Conservation (phyloP, 2,329 filamentous ascomycete species). For the Rutstroemia sp. region DNA sequence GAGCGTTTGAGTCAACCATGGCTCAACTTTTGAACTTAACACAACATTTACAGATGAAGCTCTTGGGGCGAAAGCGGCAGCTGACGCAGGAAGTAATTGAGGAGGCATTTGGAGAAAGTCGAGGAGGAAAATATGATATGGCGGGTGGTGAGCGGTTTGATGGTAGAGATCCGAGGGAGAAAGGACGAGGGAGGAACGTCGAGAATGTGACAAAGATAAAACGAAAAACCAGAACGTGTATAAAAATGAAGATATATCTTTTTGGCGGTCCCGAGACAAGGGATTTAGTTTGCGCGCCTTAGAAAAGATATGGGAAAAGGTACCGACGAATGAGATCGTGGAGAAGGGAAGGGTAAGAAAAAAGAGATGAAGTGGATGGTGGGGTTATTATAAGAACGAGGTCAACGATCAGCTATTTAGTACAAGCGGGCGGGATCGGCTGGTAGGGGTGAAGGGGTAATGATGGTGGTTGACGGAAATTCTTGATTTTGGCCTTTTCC, state of each 20-base stretch:
- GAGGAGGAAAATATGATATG: conserved; percentile 4
- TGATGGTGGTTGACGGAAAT: conserved; percentile 3
- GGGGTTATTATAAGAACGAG: conserved; percentile 11
- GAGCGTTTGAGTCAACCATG: conserved; percentile 92
- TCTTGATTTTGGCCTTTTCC: conserved; percentile 1
- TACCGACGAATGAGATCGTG: conserved; percentile 14
- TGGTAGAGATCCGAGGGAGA: conserved; percentile 13
- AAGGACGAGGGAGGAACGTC: conserved; percentile 14
- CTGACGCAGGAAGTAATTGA: conserved; percentile 88
- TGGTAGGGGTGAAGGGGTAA: conserved; percentile 5
- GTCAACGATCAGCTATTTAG: conserved; percentile 4
- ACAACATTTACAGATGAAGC: conserved; percentile 90
- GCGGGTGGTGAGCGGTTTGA: conserved; percentile 8
- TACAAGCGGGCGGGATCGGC: conserved; percentile 9
- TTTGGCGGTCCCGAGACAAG: conserved; percentile 41
- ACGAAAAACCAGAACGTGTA: conserved; percentile 1
- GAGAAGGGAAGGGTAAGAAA: conserved; percentile 23
- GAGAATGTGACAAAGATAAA: conserved; percentile 9
- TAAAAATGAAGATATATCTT: conserved; percentile 31
- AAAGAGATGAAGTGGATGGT: conserved; percentile 6
- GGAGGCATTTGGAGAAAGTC: conserved; percentile 61
- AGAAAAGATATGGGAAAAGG: conserved; percentile 10
- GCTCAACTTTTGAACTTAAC: conserved; percentile 82
- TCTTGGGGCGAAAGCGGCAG: conserved; percentile 90
- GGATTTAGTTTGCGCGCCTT: conserved; percentile 51